Evolutionary conservation across 225 moss, liverwort and hornwort genomes (phyloP).

Genomic region (Ulota crispa): DNA sequence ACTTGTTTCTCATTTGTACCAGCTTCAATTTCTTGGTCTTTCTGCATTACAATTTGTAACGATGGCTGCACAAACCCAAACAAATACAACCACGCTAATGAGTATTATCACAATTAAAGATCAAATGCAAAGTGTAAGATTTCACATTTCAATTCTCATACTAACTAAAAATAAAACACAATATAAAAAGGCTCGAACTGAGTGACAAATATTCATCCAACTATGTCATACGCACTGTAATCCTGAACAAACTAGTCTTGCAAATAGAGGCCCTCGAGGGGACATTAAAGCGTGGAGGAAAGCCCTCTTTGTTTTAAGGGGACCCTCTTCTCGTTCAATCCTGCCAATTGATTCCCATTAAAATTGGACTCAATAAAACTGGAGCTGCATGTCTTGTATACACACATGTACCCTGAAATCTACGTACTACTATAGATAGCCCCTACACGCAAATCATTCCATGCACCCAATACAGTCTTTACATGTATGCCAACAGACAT

Average conservation of each 20-base stretch:
- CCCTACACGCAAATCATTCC: not conserved
- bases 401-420: no score
- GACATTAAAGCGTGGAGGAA: not conserved
- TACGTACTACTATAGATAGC: not conserved
- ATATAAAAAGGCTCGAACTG: not conserved
- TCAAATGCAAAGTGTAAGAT: not conserved
- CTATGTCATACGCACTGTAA: not conserved
- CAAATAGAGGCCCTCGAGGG: not conserved
- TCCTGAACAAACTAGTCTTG: not conserved
- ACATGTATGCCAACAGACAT: not conserved
- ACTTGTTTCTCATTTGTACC: slow-evolving; percentile 29
- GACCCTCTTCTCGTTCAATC: not conserved
- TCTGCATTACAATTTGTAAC: slow-evolving; percentile 30
- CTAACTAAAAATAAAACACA: slow-evolving; percentile 12
- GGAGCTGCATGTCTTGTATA: not conserved
- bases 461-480: not conserved
- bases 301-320: not conserved
- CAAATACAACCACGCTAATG: slow-evolving; percentile 2
- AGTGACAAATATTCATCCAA: slow-evolving; percentile 6
- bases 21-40: slow-evolving; percentile 30
- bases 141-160: not conserved
- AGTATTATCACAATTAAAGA: not conserved
- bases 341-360: not conserved
- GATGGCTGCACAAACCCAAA: slow-evolving; percentile 32
- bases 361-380: not conserved